phyloP scores from a whole-genome alignment of 805 yeast species.

The Grigorovia transvaalensis region DNA sequence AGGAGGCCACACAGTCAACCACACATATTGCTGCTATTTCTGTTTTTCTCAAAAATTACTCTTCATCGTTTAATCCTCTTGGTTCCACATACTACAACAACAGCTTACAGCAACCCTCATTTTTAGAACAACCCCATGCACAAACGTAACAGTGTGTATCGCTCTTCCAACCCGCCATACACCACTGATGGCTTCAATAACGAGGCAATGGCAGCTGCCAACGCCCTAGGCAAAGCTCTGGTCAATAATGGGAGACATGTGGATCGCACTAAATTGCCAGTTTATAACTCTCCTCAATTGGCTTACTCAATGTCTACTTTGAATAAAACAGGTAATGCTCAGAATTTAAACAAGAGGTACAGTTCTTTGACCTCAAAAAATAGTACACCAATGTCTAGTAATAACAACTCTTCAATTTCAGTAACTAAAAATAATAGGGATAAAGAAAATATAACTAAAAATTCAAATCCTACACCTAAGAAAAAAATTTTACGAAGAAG shows the following conservation, averaged over 20 bases:
- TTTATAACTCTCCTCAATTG: constrained; percentile 14
- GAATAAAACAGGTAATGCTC: background rate
- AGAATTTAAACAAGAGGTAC: constrained; percentile 7
- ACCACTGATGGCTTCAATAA: background rate
- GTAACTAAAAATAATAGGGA: background rate
- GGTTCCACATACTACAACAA: no score
- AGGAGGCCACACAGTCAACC: no score
- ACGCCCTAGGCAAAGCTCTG: constrained; percentile 42
- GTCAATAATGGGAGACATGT: constrained; percentile 22
- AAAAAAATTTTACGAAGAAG: background rate
- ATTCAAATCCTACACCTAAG: background rate
- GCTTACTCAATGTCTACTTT: constrained; percentile 8
- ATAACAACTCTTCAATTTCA: background rate
- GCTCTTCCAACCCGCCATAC: background rate
- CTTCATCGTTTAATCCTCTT: no score
- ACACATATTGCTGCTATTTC: no score
- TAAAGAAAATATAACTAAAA: background rate
- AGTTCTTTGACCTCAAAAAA: background rate
- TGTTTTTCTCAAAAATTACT: no score
- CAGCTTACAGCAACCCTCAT: no score
- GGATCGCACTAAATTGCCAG: constrained; percentile 18
- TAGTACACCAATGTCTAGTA: background rate
- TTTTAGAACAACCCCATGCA: background rate
- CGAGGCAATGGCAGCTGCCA: constrained; percentile 54
- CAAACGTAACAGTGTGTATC: background rate